Percentiles rank a stretch among this genome's conserved stretches.
phyloP scores from a whole-genome alignment of 2,329 filamentous ascomycete genomes.

The Podosphaera leucotricha region DNA sequence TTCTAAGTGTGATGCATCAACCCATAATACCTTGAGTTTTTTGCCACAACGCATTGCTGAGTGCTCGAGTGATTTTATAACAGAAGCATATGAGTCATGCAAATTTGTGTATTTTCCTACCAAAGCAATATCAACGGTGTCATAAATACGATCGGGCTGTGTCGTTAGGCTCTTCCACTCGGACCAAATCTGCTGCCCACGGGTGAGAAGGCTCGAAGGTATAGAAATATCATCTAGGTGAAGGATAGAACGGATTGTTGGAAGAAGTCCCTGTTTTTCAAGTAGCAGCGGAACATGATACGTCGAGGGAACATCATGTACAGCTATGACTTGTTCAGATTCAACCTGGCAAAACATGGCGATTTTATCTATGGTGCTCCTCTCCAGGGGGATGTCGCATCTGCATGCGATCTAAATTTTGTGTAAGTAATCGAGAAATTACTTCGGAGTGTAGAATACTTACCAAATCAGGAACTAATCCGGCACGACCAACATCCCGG shows the following conservation, averaged over 20 bases:
- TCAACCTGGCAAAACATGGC: slow-evolving; percentile 77
- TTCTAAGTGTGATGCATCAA: slow-evolving; percentile 72
- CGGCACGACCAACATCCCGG: slow-evolving; percentile 53
- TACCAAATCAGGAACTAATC: slow-evolving; percentile 11
- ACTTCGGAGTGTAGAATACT: neutral
- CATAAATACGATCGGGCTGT: slow-evolving; percentile 39
- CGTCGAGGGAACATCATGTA: slow-evolving; percentile 69
- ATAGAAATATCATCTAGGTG: slow-evolving; percentile 34
- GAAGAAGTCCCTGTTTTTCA: slow-evolving; percentile 52
- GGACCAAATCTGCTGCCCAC: slow-evolving; percentile 49
- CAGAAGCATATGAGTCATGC: slow-evolving; percentile 66
- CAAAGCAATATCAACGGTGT: slow-evolving; percentile 56
- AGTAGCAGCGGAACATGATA: slow-evolving; percentile 93
- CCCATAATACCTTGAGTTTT: slow-evolving; percentile 60
- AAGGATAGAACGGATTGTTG: slow-evolving; percentile 40
- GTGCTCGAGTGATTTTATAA: slow-evolving; percentile 76
- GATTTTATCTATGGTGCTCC: slow-evolving; percentile 61
- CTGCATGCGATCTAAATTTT: slow-evolving; percentile 63
- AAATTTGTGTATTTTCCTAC: slow-evolving; percentile 82
- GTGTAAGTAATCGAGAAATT: neutral
- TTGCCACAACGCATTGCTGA: slow-evolving; percentile 64
- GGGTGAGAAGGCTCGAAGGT: slow-evolving; percentile 27
- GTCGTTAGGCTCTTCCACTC: slow-evolving; percentile 53
- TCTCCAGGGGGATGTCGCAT: slow-evolving; percentile 54
- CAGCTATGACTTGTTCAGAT: slow-evolving; percentile 62